phyloP scores from a whole-genome alignment of 2,329 filamentous ascomycete genomes.

The Diaporthe vexans region DNA sequence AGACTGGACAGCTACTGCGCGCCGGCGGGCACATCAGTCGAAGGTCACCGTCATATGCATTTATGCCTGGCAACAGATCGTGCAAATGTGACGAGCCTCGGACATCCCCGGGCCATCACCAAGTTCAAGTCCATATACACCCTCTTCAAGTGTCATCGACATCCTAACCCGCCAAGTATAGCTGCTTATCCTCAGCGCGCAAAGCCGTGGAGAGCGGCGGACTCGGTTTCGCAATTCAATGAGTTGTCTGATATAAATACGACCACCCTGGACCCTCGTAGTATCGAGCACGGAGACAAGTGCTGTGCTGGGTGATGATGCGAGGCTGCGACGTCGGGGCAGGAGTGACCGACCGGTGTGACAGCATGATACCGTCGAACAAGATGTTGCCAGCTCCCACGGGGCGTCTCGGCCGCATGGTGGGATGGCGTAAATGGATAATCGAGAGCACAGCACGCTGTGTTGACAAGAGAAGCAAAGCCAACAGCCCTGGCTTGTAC shows the following conservation, averaged over 20 bases:
- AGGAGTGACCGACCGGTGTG: neutral
- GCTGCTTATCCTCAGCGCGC: neutral
- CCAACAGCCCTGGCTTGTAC: neutral
- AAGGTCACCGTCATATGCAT: neutral
- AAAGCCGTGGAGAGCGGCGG: neutral
- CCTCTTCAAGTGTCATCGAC: neutral
- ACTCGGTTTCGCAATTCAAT: neutral
- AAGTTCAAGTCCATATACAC: too few relatives aligned
- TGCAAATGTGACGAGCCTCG: neutral
- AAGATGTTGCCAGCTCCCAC: neutral
- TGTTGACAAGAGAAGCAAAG: neutral
- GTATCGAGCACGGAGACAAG: neutral
- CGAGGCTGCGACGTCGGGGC: constrained; percentile 17
- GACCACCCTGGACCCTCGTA: too few relatives aligned
- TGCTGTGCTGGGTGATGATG: neutral
- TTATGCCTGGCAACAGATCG: neutral
- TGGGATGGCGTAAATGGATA: neutral
- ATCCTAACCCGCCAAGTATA: neutral
- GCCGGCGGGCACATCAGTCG: too few relatives aligned
- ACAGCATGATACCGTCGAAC: neutral
- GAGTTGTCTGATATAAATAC: too few relatives aligned
- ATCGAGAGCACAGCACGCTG: neutral
- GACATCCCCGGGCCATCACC: neutral
- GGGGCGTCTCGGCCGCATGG: neutral
- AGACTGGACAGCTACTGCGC: too few relatives aligned